phyloP scores from a whole-genome alignment of 306 rosid genomes.

The Benincasa hispida region DNA sequence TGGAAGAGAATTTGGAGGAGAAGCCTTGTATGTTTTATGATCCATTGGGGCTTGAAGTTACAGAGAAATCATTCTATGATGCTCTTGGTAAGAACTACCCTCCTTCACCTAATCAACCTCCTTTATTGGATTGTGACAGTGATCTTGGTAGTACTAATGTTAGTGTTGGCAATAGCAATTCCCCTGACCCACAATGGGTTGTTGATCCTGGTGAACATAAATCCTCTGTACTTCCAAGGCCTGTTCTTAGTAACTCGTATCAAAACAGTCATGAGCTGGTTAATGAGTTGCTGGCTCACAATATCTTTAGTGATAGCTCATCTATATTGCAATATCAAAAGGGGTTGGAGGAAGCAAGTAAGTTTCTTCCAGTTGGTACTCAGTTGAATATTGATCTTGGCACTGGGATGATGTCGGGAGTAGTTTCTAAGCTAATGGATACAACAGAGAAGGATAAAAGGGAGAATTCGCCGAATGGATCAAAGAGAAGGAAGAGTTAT shows the following conservation, averaged over 20 bases:
- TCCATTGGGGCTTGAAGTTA: constrained; percentile 56
- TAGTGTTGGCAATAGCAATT: constrained; percentile 12
- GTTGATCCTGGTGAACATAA: constrained; percentile 26
- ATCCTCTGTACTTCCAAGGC: constrained; percentile 17
- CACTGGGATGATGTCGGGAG: constrained; percentile 11
- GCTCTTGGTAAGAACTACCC: constrained; percentile 45
- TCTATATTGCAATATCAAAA: constrained; percentile 54
- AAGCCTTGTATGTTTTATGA: constrained; percentile 73
- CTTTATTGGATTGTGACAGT: background rate
- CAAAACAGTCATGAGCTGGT: constrained; percentile 19
- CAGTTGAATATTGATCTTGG: constrained; percentile 34
- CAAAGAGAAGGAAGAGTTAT: constrained; percentile 35
- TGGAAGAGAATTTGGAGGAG: constrained; percentile 65
- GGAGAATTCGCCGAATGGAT: constrained; percentile 22
- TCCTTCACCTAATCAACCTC: constrained; percentile 21
- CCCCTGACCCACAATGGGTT: background rate
- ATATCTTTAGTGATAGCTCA: constrained; percentile 43
- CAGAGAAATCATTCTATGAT: constrained; percentile 83
- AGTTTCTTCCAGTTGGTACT: constrained; percentile 53
- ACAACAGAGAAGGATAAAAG: constrained; percentile 19
- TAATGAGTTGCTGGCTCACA: constrained; percentile 43
- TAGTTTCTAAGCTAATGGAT: background rate
- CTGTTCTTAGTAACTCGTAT: constrained; percentile 19
- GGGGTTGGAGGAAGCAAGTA: constrained; percentile 86
- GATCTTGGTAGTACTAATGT: constrained; percentile 9